A percentile compares a stretch with the other conserved stretches of the same genome.
Evolutionary conservation across 495 filamentous ascomycete species (phyloP).

Genomic region (Xanthoparmelia taractica): DNA sequence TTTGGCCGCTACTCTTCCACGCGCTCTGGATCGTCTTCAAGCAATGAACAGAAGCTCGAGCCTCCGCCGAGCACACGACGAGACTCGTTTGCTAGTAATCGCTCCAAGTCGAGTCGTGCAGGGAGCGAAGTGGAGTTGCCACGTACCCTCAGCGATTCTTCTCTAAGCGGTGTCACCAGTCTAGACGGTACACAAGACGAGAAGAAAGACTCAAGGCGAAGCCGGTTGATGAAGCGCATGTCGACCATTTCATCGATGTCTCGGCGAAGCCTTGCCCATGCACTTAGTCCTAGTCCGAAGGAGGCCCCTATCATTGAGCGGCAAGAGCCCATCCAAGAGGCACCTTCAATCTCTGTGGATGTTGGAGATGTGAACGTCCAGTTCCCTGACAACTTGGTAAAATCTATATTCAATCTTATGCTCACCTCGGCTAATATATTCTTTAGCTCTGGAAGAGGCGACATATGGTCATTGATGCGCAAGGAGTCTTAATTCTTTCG

Average conservation of each 20-base stretch:
- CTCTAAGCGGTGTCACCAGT: conserved; percentile 25
- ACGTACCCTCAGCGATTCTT: conserved; percentile 37
- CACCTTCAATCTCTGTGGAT: conserved; percentile 42
- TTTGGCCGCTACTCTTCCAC: conserved; percentile 19
- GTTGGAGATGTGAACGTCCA: conserved; percentile 89
- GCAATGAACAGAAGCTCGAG: conserved; percentile 22
- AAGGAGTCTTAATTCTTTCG: conserved; percentile 68
- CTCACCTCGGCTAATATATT: background rate
- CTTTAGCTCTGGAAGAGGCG: conserved; percentile 75
- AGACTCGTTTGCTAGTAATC: conserved; percentile 33
- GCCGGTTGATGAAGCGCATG: conserved; percentile 73
- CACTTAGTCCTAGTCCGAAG: conserved; percentile 47
- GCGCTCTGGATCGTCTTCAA: conserved; percentile 25
- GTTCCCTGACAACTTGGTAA: conserved; percentile 74
- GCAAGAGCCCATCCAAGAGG: conserved; percentile 27
- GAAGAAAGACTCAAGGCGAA: conserved; percentile 60
- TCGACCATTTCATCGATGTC: conserved; percentile 55
- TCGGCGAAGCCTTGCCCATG: conserved; percentile 52
- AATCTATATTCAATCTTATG: conserved; percentile 12
- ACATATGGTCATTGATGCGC: conserved; percentile 66
- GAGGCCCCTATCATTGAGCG: conserved; percentile 43
- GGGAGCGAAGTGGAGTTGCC: conserved; percentile 34
- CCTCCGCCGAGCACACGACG: conserved; percentile 21
- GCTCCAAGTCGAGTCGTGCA: conserved; percentile 34
- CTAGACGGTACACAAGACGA: conserved; percentile 40